Evolutionary conservation across 177 flowering plant genomes (phyloP), one percentile per base, ranked within the genome.

Genomic region (Vitis hybrid): DNA sequence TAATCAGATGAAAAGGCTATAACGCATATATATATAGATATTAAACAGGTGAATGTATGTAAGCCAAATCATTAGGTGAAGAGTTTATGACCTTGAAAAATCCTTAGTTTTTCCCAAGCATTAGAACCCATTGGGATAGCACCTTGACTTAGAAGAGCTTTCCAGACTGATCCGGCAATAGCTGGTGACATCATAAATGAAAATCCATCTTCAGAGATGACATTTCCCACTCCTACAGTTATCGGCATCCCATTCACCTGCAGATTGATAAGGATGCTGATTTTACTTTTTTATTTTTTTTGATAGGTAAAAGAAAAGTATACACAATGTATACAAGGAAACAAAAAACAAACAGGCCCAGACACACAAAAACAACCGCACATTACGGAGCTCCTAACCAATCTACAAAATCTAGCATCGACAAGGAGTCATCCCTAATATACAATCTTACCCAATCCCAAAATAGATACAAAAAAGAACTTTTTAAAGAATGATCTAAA

Each of bases 181-280:
- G 87, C 86, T 20, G 93, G 92, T 48, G 97, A 75, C 81, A 85
- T 81, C 80, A 91, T 68, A 68, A 93, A 55, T 29, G 97, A 86
- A 77, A 79, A 93, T 12, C 98, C 97, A 68, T 84, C 92, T 70
- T 83, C 87, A 62, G 91, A 85, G 67, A 93, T 71, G 56, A 87
- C n/a, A 79, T 70, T 90, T 64, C 98, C 98, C 67, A 89, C 95
- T 14, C 92, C 94, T 52, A 87, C 87, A 64, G 98, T 91, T 67
- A 93, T n/a, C 26, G 98, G 98, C 89, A 85, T 80, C 55, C 90
- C 93, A 81, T 82, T 81, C 58, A 90, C 91, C 98, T 93, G 81
- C 64, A 76, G 66, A 62, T 56, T 16, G 55, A 68, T 19, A 60
- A 63, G 16, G 33, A 49, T 49, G 64, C 59, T 14, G 8, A 49